Evolutionary conservation across 805 yeast genomes (phyloP).

Genomic region (Ogataea philodendri): DNA sequence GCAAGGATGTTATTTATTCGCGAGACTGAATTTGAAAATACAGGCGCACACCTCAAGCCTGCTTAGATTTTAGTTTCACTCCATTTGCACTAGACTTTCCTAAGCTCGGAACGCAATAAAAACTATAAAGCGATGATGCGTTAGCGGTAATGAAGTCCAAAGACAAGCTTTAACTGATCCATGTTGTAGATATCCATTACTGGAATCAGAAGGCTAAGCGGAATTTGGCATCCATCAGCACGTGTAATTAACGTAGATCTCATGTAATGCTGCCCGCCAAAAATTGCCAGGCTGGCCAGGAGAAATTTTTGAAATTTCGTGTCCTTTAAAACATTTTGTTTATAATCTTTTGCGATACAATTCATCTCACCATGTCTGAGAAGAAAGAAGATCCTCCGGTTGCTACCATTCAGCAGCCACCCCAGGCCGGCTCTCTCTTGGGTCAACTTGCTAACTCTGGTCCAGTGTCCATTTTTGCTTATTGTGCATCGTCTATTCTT

Average conservation of each 20-base stretch:
- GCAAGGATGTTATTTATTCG: too few species aligned
- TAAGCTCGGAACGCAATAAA: too few species aligned
- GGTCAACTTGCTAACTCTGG: constrained; percentile 47
- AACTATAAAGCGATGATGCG: too few species aligned
- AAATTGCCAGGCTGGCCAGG: constrained; percentile 13
- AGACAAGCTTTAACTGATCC: too few species aligned
- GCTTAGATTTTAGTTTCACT: too few species aligned
- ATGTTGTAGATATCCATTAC: too few species aligned
- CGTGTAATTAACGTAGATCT: too few species aligned
- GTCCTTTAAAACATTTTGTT: constrained; percentile 7
- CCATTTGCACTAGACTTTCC: too few species aligned
- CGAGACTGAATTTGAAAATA: constrained; percentile 1
- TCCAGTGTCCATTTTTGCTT: constrained; percentile 69
- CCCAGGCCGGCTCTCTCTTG: constrained; percentile 21
- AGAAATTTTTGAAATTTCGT: constrained; percentile 7
- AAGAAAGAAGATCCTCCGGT: constrained; percentile 30
- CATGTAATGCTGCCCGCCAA: constrained; percentile 4
- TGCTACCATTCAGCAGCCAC: constrained; percentile 18
- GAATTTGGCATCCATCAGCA: too few species aligned
- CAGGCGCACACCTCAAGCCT: constrained; percentile 1
- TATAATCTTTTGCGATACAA: constrained; percentile 1
- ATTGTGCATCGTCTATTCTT: constrained; percentile 91
- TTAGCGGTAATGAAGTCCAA: too few species aligned
- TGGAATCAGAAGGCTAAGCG: too few species aligned
- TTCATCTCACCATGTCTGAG: constrained; percentile 22